phyloP scores from a whole-genome alignment of 257 asterid species.

The Ajuga chamaepitys region DNA sequence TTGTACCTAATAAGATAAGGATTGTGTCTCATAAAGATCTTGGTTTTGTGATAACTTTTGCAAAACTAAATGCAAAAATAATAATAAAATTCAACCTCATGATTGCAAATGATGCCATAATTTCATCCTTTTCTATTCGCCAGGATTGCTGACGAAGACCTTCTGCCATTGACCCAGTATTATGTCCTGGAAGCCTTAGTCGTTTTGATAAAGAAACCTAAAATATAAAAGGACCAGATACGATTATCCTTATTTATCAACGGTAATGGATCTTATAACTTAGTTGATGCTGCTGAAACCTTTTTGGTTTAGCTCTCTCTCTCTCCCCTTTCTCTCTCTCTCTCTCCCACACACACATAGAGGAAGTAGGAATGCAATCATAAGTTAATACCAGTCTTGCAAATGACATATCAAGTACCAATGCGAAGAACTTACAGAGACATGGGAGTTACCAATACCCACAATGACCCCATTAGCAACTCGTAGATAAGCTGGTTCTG shows the following conservation, averaged over 20 bases:
- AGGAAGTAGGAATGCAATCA: conserved; percentile 13
- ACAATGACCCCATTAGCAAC: conserved; percentile 70
- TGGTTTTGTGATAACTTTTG: neutral
- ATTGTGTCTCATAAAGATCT: neutral
- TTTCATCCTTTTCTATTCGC: conserved; percentile 92
- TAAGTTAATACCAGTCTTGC: neutral
- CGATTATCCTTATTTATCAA: neutral
- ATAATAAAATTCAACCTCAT: conserved; percentile 73
- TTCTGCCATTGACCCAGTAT: conserved; percentile 35
- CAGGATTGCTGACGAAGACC: conserved; percentile 56
- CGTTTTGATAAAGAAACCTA: conserved; percentile 80
- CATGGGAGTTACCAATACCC: conserved; percentile 59
- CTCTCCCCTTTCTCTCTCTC: neutral
- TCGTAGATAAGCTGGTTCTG: conserved; percentile 58
- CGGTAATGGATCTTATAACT: neutral
- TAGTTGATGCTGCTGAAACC: conserved; percentile 10
- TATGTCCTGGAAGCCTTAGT: conserved; percentile 64
- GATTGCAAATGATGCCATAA: conserved; percentile 63
- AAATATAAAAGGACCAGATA: conserved; percentile 17
- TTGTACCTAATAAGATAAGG: conserved; percentile 54
- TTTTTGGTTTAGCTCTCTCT: neutral
- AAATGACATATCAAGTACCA: conserved; percentile 17
- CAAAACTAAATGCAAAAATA: conserved; percentile 1
- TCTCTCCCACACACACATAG: too few relatives aligned
- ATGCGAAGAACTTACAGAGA: conserved; percentile 53